Base-by-base conservation (phyloP, 257 asterid species). In the Salvia rosmarinus region DNA sequence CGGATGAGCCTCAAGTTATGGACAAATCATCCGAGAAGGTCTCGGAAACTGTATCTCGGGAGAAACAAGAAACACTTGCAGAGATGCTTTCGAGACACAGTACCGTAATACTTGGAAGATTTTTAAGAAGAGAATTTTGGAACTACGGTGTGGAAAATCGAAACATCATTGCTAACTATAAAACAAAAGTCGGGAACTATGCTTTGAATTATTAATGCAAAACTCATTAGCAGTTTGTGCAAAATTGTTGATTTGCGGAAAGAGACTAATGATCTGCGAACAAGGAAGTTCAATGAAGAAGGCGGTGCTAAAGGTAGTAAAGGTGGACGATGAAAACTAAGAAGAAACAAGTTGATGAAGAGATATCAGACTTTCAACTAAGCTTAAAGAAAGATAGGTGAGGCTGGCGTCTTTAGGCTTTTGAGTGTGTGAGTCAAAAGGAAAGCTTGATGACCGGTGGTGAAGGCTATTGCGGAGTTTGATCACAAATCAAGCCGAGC, bases 251-350 rank as follows among this genome's bases (percentile, higher is more conserved):
- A 60, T 37, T 70, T 83, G 70, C 94, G 98, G 88, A 95, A 91
- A 80, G 99, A 95, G 83, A 87, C 82, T 14, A 79, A 75, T 30
- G 88, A 85, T 64, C 85, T 95, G 44, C 99, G 85, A 86, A 74
- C 88, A 91, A 89, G 82, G 98, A 95, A 85, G 81, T 75, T 34
- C 89, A 42, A 54, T 91, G 82, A 95, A 91, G 77, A 95, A 95
- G 86, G 89, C 89, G 12, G 96, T 12, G 96, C 98, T 28, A 95
- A 89, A 83, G 99, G 98, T 37, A 95, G 99, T 88, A 95, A 89
- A 73, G 96, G 95, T 37, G 99, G 91, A 76, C 99, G 91, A n/a
- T n/a, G 84, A 95, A 89, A 80, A 96, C 98, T 57, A 95, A 95
- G 83, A 91, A 91, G 83, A 95, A 95, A 72, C 96, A 89, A 83